Base-by-base conservation (phyloP, 2,329 filamentous ascomycete species). In the Calycina herbarum region DNA sequence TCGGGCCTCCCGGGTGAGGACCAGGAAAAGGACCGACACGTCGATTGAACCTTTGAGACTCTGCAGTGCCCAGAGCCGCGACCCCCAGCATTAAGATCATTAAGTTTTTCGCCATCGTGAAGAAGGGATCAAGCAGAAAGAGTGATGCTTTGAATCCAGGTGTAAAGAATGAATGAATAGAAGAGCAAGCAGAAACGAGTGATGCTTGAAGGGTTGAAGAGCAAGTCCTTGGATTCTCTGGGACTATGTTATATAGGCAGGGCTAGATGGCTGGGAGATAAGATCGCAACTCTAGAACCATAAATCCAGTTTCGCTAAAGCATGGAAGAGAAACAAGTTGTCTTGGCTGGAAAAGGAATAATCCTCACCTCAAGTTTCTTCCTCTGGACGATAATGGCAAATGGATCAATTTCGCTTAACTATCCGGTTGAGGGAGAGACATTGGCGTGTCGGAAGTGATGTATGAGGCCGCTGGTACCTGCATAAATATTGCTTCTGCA, bases 71-170 rank as follows among this genome's bases (percentile, higher is more conserved):
- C 8, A 54, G 48, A 27, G 48, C 48, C 4, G 20, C 27, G 48
- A 24, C 8, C 13, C 48, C 20, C 54, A 58, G 54, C 38, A 59
- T 31, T 8, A 57, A 58, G 5, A 27, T 13, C 15, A 33, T 7
- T 20, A 17, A 48, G 61, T 27, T 67, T 59, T 38, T 35, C 10
- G n/a, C 29, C 56, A 58, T 33, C n/a, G n/a, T 15, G 31, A 20
- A 38, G 5, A 13, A 24, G 8, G 38, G 33, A 63, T 57, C 54
- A 58, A 27, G 31, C 48, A 62, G 27, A 59, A 60, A 54, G 17
- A 59, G 40, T 57, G 33, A 59, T 8, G 10, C 29, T 60, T 38
- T 8, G 31, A 59, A 54, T 15, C 6, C 59, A 4, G 29, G 17
- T 35, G 15, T 40, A 57, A 27, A 27, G 29, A 63, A 27, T 10